These are phyloP conservation scores for Lathyrus tuberosus DNA, from an alignment of 306 rosid genomes.

Conservation along the genomic window DNA sequence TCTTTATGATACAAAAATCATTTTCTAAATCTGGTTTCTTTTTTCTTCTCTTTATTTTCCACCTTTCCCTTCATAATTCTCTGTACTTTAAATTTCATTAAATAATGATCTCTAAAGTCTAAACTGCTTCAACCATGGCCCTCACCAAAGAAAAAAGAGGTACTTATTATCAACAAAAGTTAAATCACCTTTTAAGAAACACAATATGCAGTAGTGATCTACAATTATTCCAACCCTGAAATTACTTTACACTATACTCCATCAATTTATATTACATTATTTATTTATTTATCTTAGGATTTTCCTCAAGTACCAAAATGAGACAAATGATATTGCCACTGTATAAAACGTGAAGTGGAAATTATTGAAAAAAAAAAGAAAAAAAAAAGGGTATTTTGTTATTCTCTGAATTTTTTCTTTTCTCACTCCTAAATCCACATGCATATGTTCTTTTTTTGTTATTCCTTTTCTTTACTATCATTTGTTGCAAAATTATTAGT, in stretches of 20 bases:
- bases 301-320: slow-evolving; percentile 59
- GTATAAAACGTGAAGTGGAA: slow-evolving; percentile 45
- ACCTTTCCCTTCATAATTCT: slow-evolving; percentile 23
- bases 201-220: slow-evolving; percentile 41
- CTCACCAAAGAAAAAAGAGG: slow-evolving; percentile 37
- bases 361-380: slow-evolving; percentile 36
- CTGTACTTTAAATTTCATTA: not conserved
- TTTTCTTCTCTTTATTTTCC: not conserved
- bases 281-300: slow-evolving; percentile 48
- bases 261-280: slow-evolving; percentile 33
- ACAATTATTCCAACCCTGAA: not conserved
- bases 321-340: slow-evolving; percentile 51
- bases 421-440: slow-evolving; percentile 43
- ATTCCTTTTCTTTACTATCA: slow-evolving; percentile 30
- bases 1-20: too few relatives aligned
- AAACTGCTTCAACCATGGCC: slow-evolving; percentile 39
- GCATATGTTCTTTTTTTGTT: slow-evolving; percentile 47
- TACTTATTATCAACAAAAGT: slow-evolving; percentile 51
- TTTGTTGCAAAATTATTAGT: slow-evolving; percentile 36
- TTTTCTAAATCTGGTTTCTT: not conserved
- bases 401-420: slow-evolving; percentile 19
- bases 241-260: slow-evolving; percentile 41
- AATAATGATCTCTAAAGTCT: slow-evolving; percentile 28
- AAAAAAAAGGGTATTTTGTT: not conserved
- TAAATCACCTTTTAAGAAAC: slow-evolving; percentile 35